Evolutionary conservation across 441 rosid genomes (phyloP).

Genomic region (Arabidopsis lyrata): DNA sequence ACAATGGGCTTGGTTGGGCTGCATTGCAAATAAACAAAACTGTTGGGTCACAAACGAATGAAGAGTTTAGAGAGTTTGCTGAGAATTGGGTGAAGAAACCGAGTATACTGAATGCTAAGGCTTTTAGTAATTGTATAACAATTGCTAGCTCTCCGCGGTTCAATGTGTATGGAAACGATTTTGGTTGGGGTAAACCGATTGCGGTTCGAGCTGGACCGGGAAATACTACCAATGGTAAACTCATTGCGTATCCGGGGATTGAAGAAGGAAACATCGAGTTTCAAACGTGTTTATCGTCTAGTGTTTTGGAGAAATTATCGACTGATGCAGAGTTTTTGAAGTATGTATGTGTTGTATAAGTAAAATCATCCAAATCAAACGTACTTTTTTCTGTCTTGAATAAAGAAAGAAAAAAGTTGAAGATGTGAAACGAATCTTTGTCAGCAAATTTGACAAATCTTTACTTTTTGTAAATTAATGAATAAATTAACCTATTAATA

Average conservation of each 20-base stretch:
- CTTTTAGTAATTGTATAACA: constrained; percentile 2
- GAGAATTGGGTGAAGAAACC: constrained; percentile 41
- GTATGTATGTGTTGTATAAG: constrained; percentile 26
- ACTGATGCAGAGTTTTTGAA: constrained; percentile 42
- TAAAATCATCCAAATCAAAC: background rate
- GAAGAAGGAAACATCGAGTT: constrained; percentile 48
- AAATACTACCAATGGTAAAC: constrained; percentile 40
- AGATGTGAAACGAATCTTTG: constrained; percentile 18
- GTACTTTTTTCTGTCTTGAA: background rate
- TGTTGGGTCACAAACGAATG: constrained; percentile 38
- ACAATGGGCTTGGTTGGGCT: constrained; percentile 43
- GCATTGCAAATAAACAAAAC: constrained; percentile 41
- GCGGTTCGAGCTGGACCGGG: constrained; percentile 45
- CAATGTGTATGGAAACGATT: constrained; percentile 51
- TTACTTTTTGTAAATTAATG: background rate
- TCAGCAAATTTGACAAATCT: background rate
- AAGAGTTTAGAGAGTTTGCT: constrained; percentile 26
- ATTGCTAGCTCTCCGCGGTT: constrained; percentile 50
- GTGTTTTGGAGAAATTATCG: constrained; percentile 31
- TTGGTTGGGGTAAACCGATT: constrained; percentile 57
- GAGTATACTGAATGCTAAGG: background rate
- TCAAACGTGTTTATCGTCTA: constrained; percentile 42
- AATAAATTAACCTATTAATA: background rate
- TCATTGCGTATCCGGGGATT: constrained; percentile 33
- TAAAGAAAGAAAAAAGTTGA: background rate